Conservation (phyloP, 768 basidiomycete genomes). For the Panaeolus papilionaceus region DNA sequence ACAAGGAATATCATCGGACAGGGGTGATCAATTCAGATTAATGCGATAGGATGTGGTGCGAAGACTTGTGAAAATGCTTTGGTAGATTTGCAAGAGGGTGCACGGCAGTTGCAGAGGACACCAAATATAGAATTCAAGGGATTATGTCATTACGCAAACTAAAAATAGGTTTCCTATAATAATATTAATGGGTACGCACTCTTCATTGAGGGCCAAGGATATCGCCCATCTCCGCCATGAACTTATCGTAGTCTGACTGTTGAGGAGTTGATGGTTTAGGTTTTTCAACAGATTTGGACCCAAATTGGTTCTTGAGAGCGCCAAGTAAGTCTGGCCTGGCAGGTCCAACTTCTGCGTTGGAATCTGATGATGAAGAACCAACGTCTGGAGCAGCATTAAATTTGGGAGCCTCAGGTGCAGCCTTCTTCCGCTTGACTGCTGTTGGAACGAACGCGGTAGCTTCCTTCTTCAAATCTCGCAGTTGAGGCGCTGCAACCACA, state of each 20-base stretch:
- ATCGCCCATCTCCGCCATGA: slow-evolving; percentile 11
- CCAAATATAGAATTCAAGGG: background rate
- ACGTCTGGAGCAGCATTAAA: slow-evolving; percentile 12
- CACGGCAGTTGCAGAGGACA: background rate
- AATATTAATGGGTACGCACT: background rate
- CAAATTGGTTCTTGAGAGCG: slow-evolving; percentile 11
- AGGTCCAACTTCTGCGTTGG: background rate
- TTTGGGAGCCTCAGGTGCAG: background rate
- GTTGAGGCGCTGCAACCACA: slow-evolving; percentile 83
- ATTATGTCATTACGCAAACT: slow-evolving; percentile 6
- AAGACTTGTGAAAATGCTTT: slow-evolving; percentile 8
- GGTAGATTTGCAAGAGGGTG: background rate
- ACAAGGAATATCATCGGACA: background rate
- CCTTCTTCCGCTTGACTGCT: slow-evolving; percentile 78
- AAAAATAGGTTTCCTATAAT: slow-evolving; percentile 4
- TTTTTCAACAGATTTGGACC: background rate
- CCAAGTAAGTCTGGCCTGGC: background rate
- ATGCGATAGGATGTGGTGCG: background rate
- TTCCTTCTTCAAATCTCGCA: slow-evolving; percentile 95
- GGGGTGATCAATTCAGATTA: slow-evolving; percentile 5
- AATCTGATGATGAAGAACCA: background rate
- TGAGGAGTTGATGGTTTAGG: background rate
- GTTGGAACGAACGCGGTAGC: slow-evolving; percentile 91
- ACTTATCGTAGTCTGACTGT: slow-evolving; percentile 1
- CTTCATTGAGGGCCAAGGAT: slow-evolving; percentile 7